phyloP scores from a whole-genome alignment of 352 stramenopile species.

The Albugo laibachii region DNA sequence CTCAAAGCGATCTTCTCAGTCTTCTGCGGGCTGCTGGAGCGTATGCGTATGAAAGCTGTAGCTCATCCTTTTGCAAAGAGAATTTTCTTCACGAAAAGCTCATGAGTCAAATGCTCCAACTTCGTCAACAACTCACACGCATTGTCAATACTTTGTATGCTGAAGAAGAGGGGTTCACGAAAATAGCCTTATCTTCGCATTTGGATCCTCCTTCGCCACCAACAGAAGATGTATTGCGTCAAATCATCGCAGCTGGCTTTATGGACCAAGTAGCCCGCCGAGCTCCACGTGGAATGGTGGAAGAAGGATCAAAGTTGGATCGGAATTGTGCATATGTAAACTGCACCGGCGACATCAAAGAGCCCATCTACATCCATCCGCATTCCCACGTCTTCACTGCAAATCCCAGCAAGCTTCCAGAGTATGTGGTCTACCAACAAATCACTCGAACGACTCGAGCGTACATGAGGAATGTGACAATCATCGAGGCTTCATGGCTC shows the following conservation, averaged over 20 bases:
- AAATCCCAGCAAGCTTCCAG: constrained; percentile 34
- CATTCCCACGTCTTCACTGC: constrained; percentile 67
- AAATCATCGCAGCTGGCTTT: constrained; percentile 65
- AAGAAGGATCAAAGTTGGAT: constrained; percentile 61
- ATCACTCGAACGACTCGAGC: constrained; percentile 54
- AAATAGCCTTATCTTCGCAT: constrained; percentile 28
- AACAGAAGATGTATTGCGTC: constrained; percentile 35
- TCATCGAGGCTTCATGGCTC: constrained; percentile 95
- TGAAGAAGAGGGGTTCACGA: constrained; percentile 15
- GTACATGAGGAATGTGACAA: constrained; percentile 96
- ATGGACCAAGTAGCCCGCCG: constrained; percentile 68
- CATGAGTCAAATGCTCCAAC: constrained; percentile 76
- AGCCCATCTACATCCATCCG: constrained; percentile 69
- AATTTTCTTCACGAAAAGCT: constrained; percentile 74
- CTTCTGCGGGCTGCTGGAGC: constrained; percentile 52
- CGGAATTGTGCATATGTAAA: constrained; percentile 64
- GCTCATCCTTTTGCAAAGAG: constrained; percentile 36
- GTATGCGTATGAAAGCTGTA: constrained; percentile 51
- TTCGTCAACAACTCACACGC: constrained; percentile 60
- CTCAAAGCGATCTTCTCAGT: constrained; percentile 66
- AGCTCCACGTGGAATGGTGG: constrained; percentile 44
- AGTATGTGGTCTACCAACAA: constrained; percentile 59
- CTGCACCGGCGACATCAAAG: constrained; percentile 27
- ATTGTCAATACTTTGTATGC: constrained; percentile 59
- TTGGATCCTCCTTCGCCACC: constrained; percentile 43